These are phyloP conservation scores for Vitis labrusca DNA, from an alignment of 164 flowering plant genomes.

Conservation along the genomic window DNA sequence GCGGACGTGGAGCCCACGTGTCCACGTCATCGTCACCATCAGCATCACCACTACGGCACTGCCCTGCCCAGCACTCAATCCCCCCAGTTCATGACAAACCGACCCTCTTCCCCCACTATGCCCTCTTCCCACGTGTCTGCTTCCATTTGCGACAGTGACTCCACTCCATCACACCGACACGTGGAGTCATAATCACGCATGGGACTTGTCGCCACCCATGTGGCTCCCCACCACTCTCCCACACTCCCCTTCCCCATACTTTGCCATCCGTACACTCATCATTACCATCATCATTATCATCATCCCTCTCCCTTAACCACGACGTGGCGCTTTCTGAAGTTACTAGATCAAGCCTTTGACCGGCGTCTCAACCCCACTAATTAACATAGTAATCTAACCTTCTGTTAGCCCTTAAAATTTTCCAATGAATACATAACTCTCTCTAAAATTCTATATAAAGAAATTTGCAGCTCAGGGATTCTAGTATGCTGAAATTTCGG, in stretches of 20 bases:
- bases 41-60: background rate
- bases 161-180: conserved; percentile 16
- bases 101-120: background rate
- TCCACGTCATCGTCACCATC: background rate
- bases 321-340: conserved; percentile 4
- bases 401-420: no score
- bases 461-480: no score
- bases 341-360: background rate
- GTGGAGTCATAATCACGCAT: conserved; percentile 33
- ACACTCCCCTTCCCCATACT: background rate
- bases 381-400: no score
- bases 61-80: background rate
- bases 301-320: background rate
- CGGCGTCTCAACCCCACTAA: no score
- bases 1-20: no score
- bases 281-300: background rate
- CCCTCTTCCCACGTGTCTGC: background rate
- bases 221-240: conserved; percentile 15
- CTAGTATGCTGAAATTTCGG: no score
- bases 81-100: conserved; percentile 3
- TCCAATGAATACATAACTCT: no score
- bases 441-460: no score
- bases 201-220: conserved; percentile 14
- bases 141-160: background rate
- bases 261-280: background rate